A percentile compares a stretch with the other conserved stretches of the same genome.
phyloP scores from a whole-genome alignment of 129 eudicot genomes.

The Lactuca sativa region DNA sequence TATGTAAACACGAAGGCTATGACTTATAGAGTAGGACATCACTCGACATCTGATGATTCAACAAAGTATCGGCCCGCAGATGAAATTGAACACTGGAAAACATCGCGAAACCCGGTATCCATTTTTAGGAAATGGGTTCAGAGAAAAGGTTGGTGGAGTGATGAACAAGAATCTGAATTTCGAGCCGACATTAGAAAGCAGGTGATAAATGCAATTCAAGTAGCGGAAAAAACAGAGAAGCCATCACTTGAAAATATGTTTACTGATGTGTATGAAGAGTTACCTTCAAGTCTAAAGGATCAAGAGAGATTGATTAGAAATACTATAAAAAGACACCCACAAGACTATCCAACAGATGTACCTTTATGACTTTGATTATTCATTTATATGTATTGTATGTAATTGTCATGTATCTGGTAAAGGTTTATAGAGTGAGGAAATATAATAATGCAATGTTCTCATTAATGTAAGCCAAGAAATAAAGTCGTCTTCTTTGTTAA shows the following conservation, averaged over 20 bases:
- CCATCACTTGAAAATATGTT: conserved; percentile 52
- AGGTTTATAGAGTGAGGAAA: background rate
- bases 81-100: conserved; percentile 76
- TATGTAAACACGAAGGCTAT: conserved; percentile 44
- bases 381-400: background rate
- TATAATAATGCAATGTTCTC: too few species aligned
- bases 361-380: conserved; percentile 27
- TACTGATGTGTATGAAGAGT: conserved; percentile 59
- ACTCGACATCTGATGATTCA: conserved; percentile 86
- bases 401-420: too few species aligned
- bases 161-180: conserved; percentile 50
- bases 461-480: too few species aligned
- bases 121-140: conserved; percentile 72
- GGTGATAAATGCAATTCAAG: conserved; percentile 67
- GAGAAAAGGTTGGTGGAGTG: conserved; percentile 75
- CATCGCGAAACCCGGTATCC: conserved; percentile 44
- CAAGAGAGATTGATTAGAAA: conserved; percentile 66
- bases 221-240: conserved; percentile 64
- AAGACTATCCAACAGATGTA: conserved; percentile 61
- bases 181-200: conserved; percentile 47
- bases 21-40: conserved; percentile 78
- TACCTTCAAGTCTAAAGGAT: conserved; percentile 57
- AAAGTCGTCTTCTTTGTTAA: too few species aligned
- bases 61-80: conserved; percentile 62
- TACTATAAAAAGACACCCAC: conserved; percentile 51